Percentiles rank a stretch among this genome's conserved stretches.
Evolutionary conservation across 306 rosid genomes (phyloP).

Genomic region (Vigna mungo): DNA sequence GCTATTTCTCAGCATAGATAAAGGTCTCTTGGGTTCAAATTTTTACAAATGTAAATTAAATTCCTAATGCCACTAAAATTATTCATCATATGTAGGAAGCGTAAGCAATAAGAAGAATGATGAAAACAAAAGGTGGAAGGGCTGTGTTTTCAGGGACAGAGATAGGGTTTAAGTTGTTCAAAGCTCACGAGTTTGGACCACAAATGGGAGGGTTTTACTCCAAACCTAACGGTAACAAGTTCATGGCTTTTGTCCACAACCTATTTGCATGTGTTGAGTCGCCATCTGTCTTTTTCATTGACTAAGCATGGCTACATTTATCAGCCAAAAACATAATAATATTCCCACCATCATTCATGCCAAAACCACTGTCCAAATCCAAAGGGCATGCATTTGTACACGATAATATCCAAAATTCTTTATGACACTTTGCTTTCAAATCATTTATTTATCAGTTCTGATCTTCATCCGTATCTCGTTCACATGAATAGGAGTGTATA

Average conservation of each 20-base stretch:
- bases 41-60: no score
- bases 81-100: neutral
- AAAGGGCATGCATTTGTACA: no score
- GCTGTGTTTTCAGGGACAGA: neutral
- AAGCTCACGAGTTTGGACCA: constrained; percentile 23
- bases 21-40: no score
- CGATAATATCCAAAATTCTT: no score
- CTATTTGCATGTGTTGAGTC: neutral
- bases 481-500: no score
- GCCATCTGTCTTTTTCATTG: neutral
- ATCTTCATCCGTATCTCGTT: no score
- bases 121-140: neutral
- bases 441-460: no score
- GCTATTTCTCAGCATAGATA: no score
- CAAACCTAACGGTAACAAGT: constrained; percentile 13
- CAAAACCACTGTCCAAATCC: neutral
- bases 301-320: neutral
- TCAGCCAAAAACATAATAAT: neutral
- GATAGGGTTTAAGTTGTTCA: no score
- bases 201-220: neutral
- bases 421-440: no score
- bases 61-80: neutral
- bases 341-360: neutral
- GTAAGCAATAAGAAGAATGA: neutral
- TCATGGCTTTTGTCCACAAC: neutral